Conservation (phyloP, 805 yeast species). For the Blastobotrys attinorum region DNA sequence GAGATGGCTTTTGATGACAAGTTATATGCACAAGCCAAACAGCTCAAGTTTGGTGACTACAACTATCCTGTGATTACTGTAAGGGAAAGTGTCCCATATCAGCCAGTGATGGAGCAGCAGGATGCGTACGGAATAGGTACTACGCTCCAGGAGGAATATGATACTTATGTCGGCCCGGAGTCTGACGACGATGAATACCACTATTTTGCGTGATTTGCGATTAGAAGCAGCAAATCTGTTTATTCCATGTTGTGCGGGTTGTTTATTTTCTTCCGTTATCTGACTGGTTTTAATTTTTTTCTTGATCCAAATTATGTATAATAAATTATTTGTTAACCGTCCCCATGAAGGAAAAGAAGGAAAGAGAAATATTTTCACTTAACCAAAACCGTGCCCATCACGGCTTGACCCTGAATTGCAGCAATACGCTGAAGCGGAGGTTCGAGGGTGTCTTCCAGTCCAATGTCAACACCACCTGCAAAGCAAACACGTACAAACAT, state of each 20-base stretch:
- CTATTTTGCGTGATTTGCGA: neutral
- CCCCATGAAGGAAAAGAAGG: too few relatives aligned
- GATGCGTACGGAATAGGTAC: conserved; percentile 11
- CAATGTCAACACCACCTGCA: neutral
- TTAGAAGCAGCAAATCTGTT: too few relatives aligned
- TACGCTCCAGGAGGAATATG: conserved; percentile 16
- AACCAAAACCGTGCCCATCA: neutral
- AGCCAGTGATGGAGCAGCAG: conserved; percentile 15
- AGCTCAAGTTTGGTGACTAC: conserved; percentile 33
- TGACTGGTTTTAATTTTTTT: neutral
- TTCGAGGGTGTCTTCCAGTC: neutral
- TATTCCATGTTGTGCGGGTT: too few relatives aligned
- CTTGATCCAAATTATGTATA: neutral
- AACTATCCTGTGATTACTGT: conserved; percentile 36
- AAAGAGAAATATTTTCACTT: too few relatives aligned
- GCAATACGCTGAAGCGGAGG: neutral
- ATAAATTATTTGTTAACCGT: neutral
- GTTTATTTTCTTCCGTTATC: too few relatives aligned
- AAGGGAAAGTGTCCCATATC: conserved; percentile 18
- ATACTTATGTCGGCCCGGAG: conserved; percentile 12
- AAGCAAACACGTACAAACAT: neutral
- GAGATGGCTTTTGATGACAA: conserved; percentile 27
- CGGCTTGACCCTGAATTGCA: neutral
- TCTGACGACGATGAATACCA: conserved; percentile 3
- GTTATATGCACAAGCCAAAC: conserved; percentile 27